Evolutionary conservation across 2,329 filamentous ascomycete species (phyloP).

Genomic region (Apiospora kogelbergensis): DNA sequence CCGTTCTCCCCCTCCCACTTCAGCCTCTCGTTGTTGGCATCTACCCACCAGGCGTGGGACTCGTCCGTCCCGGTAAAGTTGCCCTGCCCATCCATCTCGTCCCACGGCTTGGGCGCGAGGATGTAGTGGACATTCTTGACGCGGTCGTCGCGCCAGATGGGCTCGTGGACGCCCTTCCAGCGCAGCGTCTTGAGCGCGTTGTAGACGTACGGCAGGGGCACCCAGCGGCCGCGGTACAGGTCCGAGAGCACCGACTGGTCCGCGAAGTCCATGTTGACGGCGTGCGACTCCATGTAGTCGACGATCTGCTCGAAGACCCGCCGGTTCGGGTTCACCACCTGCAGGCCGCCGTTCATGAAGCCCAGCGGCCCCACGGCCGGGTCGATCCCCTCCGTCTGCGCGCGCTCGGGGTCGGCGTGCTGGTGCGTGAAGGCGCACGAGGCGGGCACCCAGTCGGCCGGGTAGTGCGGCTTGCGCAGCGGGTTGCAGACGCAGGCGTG

Average conservation of each 20-base stretch:
- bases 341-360: slow-evolving; percentile 57
- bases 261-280: slow-evolving; percentile 53
- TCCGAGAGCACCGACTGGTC: slow-evolving; percentile 60
- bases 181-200: slow-evolving; percentile 64
- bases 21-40: slow-evolving; percentile 46
- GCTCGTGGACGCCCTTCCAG: slow-evolving; percentile 49
- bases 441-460: slow-evolving; percentile 61
- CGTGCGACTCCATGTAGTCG: slow-evolving; percentile 47
- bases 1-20: slow-evolving; percentile 39
- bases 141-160: slow-evolving; percentile 57
- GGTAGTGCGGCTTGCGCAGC: slow-evolving; percentile 75
- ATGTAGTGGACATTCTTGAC: slow-evolving; percentile 66
- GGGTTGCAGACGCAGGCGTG: slow-evolving; percentile 90
- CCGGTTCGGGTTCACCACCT: slow-evolving; percentile 54
- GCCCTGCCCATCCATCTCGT: slow-evolving; percentile 46
- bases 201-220: slow-evolving; percentile 58
- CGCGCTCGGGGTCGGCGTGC: slow-evolving; percentile 44
- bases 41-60: slow-evolving; percentile 58
- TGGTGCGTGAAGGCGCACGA: slow-evolving; percentile 61
- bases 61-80: slow-evolving; percentile 45
- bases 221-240: slow-evolving; percentile 56
- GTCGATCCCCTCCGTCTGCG: slow-evolving; percentile 45
- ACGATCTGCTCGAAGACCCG: slow-evolving; percentile 51
- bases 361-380: slow-evolving; percentile 48
- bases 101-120: slow-evolving; percentile 62